Base-by-base conservation (phyloP, 805 yeast species). In the Metschnikowia gelsemii region DNA sequence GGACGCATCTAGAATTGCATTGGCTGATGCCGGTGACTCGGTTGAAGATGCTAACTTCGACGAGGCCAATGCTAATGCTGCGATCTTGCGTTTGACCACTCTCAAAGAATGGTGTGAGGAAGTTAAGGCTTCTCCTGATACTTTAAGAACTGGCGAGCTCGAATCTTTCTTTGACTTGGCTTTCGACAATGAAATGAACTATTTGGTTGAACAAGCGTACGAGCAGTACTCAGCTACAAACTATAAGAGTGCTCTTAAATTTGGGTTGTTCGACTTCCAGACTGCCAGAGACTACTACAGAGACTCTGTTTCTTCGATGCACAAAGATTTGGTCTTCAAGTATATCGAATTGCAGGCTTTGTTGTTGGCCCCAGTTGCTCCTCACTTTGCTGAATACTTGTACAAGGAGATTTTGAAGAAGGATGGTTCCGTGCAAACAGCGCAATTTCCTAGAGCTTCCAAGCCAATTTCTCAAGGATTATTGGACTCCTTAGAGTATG, bases 31-130 rank as follows among this genome's bases (percentile, higher is more conserved):
- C 38, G 99, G 99, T 73, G 99, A 93, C 63, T 75, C 93, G 31
- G 80, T 89, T 53, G 99, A 93, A 70, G 99, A 93, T 66, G 99
- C 99, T 39, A 93, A 93, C 73, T 87, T 93, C 60, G 99, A 93
- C 59, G 99, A 93, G 70, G 72, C 88, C 46, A 90, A 83, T 59
- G 99, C 99, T 41, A 93, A 93, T 59, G 96, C 99, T 34, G 97
- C 98, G 19, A 90, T 93, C 63, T 78, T 93, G 64, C 86, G 99
- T 71, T 76, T 93, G 62, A 85, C 78, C 64, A 91, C 87, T 41
- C 75, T 91, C 65, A 91, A 87, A 64, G 98, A 90, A 66, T 93
- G 99, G 99, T 79, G 86, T 62, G 97, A 90, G 63, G 93, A 85
- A 43, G 70, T 80, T 40, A 66, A 82, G 28, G 73, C 72, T 50